These are phyloP conservation scores for Kuraishia piskuri DNA, from an alignment of 805 yeast species.

Conservation along the genomic window DNA sequence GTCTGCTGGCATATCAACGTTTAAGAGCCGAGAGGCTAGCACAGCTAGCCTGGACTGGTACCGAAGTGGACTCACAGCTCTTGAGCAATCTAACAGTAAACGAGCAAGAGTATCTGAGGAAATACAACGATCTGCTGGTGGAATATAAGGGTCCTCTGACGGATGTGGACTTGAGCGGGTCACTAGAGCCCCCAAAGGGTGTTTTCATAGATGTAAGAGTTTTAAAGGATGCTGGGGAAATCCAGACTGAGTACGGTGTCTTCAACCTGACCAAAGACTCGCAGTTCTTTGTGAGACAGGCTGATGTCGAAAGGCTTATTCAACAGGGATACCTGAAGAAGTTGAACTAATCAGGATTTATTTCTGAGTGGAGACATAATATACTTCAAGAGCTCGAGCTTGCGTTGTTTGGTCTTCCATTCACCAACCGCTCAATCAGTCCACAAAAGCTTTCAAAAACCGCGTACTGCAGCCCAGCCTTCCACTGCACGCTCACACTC, in stretches of 20 bases:
- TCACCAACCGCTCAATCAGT: slow-evolving; percentile 9
- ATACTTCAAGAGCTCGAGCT: slow-evolving; percentile 2
- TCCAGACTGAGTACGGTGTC: slow-evolving; percentile 95
- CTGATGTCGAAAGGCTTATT: slow-evolving; percentile 88
- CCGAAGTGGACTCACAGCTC: slow-evolving; percentile 33
- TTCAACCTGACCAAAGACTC: slow-evolving; percentile 89
- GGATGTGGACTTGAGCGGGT: slow-evolving; percentile 82
- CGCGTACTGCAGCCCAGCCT: slow-evolving; percentile 13
- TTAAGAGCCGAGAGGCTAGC: slow-evolving; percentile 61
- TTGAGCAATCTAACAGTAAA: slow-evolving; percentile 56
- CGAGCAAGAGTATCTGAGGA: slow-evolving; percentile 71
- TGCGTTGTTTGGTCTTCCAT: not conserved
- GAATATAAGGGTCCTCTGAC: slow-evolving; percentile 73
- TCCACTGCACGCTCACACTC: slow-evolving; percentile 11
- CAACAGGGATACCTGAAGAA: slow-evolving; percentile 91
- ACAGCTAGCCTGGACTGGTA: slow-evolving; percentile 63
- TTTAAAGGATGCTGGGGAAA: slow-evolving; percentile 90
- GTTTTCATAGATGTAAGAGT: slow-evolving; percentile 93
- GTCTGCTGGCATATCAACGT: slow-evolving; percentile 76
- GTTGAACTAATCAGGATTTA: slow-evolving; percentile 5
- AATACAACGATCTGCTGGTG: slow-evolving; percentile 62
- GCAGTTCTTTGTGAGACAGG: slow-evolving; percentile 87
- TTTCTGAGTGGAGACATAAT: slow-evolving; percentile 1
- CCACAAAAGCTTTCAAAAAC: slow-evolving; percentile 23
- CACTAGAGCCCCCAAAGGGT: slow-evolving; percentile 84